Percentiles rank a stretch among this genome's conserved stretches.
Conservation (phyloP, 1,284 basidiomycete species). For the Tylopilus orsonianus region DNA sequence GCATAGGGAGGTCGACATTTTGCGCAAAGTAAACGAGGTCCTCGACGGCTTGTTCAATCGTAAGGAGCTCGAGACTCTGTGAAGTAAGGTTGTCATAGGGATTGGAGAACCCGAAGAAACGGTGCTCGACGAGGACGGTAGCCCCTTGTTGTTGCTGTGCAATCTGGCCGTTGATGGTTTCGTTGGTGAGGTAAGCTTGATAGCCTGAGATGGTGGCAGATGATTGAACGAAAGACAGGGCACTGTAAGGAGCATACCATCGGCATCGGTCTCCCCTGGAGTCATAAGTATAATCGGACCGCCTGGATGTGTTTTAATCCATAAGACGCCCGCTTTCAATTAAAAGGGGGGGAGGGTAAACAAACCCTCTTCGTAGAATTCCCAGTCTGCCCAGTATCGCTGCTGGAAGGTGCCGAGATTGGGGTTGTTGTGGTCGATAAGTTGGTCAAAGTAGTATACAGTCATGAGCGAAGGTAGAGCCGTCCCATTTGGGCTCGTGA, state of each 20-base stretch:
- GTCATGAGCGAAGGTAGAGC: constrained; percentile 36
- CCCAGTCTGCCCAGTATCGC: constrained; percentile 66
- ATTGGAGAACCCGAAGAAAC: constrained; percentile 54
- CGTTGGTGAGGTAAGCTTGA: constrained; percentile 59
- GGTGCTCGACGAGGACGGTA: constrained; percentile 59
- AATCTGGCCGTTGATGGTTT: constrained; percentile 62
- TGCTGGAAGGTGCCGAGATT: constrained; percentile 77
- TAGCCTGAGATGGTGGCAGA: constrained; percentile 45
- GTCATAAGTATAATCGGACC: constrained; percentile 68
- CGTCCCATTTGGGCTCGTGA: constrained; percentile 24
- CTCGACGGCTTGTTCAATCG: constrained; percentile 70
- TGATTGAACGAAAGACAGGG: constrained; percentile 34
- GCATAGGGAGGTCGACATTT: constrained; percentile 66
- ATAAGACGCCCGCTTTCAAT: not conserved
- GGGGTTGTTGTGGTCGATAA: constrained; percentile 71
- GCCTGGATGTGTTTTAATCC: constrained; percentile 37
- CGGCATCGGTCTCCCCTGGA: constrained; percentile 45
- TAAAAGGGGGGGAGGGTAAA: constrained; percentile 6
- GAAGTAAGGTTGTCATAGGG: constrained; percentile 63
- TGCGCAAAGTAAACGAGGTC: constrained; percentile 71
- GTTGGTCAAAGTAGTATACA: constrained; percentile 65
- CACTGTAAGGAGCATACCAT: constrained; percentile 32
- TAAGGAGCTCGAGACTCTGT: constrained; percentile 56
- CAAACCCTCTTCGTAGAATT: constrained; percentile 57
- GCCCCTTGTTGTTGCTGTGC: constrained; percentile 67